phyloP scores from a whole-genome alignment of 805 yeast genomes.

The Allodekkera sacchari region DNA sequence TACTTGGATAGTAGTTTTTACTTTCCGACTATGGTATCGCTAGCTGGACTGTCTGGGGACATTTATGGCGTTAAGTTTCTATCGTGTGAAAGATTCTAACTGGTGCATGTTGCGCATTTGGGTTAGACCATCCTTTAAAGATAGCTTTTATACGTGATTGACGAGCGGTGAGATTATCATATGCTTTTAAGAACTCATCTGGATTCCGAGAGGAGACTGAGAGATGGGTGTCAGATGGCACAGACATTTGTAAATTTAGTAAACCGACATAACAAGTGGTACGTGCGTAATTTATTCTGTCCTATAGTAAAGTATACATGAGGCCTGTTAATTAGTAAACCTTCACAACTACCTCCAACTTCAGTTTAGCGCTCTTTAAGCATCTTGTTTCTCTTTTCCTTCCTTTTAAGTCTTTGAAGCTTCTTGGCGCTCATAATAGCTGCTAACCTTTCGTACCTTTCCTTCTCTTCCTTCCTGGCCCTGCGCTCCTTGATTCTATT shows the following conservation, averaged over 20 bases:
- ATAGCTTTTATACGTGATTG: conserved; percentile 26
- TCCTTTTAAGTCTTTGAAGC: conserved; percentile 80
- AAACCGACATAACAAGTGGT: neutral
- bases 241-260: conserved; percentile 13
- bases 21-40: no score
- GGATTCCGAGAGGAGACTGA: conserved; percentile 22
- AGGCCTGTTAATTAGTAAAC: neutral
- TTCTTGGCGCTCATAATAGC: conserved; percentile 86
- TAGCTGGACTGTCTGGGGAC: no score
- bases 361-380: conserved; percentile 67
- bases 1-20: no score
- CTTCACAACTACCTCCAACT: no score
- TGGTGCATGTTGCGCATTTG: no score
- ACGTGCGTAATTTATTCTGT: neutral
- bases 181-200: conserved; percentile 30
- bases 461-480: conserved; percentile 79
- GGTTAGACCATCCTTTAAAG: no score
- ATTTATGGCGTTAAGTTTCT: no score
- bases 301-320: no score
- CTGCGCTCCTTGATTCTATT: conserved; percentile 62
- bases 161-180: conserved; percentile 24
- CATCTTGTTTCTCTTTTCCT: conserved; percentile 91
- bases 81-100: no score
- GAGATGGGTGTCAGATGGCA: conserved; percentile 31
- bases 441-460: conserved; percentile 76